A percentile compares a stretch with the other conserved stretches of the same genome.
Evolutionary conservation across 2,329 filamentous ascomycete genomes (phyloP).

Genomic region (Epichloe baconii): DNA sequence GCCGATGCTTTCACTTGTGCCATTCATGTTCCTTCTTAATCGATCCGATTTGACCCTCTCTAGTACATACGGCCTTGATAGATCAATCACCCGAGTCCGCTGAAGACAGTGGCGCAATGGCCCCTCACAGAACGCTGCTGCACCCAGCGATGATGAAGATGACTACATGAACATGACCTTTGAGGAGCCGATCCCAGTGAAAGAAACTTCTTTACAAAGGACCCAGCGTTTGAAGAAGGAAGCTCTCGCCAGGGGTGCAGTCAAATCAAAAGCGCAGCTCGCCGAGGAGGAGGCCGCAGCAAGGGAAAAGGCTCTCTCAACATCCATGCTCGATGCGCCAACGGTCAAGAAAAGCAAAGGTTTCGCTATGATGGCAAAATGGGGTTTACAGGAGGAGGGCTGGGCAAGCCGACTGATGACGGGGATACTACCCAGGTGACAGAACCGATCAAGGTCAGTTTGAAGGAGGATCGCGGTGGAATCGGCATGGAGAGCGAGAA

Average conservation of each 20-base stretch:
- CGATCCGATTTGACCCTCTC: not conserved
- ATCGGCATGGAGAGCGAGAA: conserved; percentile 75
- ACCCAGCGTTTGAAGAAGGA: conserved; percentile 42
- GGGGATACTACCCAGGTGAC: conserved; percentile 23
- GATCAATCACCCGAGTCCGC: not conserved
- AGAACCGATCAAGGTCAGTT: conserved; percentile 62
- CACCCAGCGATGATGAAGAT: conserved; percentile 39
- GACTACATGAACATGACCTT: conserved; percentile 98
- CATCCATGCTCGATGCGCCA: conserved; percentile 51
- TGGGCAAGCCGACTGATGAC: conserved; percentile 49
- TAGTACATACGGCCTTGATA: not conserved
- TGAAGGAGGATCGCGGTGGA: conserved; percentile 71
- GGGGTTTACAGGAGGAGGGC: conserved; percentile 68
- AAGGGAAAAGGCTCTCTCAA: conserved; percentile 64
- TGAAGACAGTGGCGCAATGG: not conserved
- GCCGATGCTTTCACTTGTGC: too few species aligned
- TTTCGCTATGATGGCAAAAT: conserved; percentile 92
- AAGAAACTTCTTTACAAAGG: conserved; percentile 42
- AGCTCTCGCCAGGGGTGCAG: conserved; percentile 52
- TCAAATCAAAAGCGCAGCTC: conserved; percentile 72
- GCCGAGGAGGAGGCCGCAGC: conserved; percentile 59
- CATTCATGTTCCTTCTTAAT: not conserved
- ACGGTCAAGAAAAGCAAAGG: conserved; percentile 60
- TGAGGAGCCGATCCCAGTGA: conserved; percentile 46
- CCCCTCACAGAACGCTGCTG: conserved; percentile 4